Conservation (phyloP, 176 grass and related monocot species). For the Oryza punctata region DNA sequence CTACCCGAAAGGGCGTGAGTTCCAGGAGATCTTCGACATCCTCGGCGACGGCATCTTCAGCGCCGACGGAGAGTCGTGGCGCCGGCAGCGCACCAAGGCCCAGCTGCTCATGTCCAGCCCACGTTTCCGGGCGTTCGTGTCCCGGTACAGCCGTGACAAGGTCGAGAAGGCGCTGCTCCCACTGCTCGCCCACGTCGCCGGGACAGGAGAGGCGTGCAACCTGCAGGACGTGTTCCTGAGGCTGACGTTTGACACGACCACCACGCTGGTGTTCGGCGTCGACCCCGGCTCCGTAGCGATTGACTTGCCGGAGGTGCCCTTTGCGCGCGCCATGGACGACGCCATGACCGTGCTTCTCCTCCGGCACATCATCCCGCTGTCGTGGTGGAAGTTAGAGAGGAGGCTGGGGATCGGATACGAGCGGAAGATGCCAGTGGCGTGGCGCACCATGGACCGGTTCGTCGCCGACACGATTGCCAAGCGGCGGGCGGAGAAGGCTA, state of each 20-base stretch:
- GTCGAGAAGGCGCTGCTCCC: constrained; percentile 54
- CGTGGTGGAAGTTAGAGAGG: constrained; percentile 61
- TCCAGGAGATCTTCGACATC: constrained; percentile 76
- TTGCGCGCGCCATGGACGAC: constrained; percentile 66
- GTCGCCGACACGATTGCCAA: constrained; percentile 51
- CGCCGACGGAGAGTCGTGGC: constrained; percentile 65
- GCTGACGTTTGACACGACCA: constrained; percentile 68
- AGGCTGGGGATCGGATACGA: constrained; percentile 45
- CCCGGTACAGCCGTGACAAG: constrained; percentile 47
- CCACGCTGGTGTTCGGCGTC: constrained; percentile 60
- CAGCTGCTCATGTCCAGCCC: constrained; percentile 47
- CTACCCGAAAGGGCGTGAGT: constrained; percentile 82
- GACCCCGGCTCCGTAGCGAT: constrained; percentile 49
- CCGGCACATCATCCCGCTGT: constrained; percentile 55
- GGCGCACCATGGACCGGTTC: constrained; percentile 67
- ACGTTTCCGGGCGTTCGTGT: constrained; percentile 49
- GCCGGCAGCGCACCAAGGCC: constrained; percentile 55
- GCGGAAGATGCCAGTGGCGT: constrained; percentile 43
- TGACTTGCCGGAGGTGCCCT: constrained; percentile 48
- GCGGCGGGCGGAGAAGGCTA: constrained; percentile 45
- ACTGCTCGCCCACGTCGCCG: constrained; percentile 37
- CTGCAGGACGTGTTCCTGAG: constrained; percentile 73
- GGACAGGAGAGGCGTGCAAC: constrained; percentile 9
- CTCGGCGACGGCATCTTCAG: constrained; percentile 82
- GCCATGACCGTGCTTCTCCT: constrained; percentile 54